A percentile compares a stretch with the other conserved stretches of the same genome.
Evolutionary conservation across 768 basidiomycete genomes (phyloP).

Genomic region (Rhizopogon rudus): DNA sequence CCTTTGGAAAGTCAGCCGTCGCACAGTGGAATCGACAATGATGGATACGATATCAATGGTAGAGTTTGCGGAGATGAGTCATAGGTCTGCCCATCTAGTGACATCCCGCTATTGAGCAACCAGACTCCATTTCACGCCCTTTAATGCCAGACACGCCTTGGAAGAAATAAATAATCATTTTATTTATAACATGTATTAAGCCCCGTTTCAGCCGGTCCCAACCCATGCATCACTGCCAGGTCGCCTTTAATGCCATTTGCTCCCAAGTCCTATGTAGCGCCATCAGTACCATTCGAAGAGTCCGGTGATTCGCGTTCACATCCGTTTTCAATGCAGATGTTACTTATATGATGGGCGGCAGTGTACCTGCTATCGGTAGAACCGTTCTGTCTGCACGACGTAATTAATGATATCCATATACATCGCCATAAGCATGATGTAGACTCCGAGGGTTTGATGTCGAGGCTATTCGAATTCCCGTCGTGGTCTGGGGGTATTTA

Average conservation of each 20-base stretch:
- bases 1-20: background rate
- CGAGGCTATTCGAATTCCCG: too few relatives aligned
- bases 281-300: background rate
- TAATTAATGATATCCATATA: too few relatives aligned
- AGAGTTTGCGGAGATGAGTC: background rate
- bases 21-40: background rate
- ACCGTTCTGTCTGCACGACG: too few relatives aligned
- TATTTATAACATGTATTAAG: background rate
- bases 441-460: too few relatives aligned
- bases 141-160: background rate
- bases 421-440: too few relatives aligned
- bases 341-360: too few relatives aligned
- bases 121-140: background rate
- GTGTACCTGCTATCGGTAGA: too few relatives aligned
- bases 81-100: background rate
- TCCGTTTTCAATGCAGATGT: too few relatives aligned
- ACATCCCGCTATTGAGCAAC: background rate
- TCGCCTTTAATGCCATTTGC: background rate
- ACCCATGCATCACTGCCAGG: background rate
- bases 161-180: background rate
- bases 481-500: too few relatives aligned
- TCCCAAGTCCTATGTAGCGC: background rate
- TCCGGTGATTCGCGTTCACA: background rate
- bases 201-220: background rate
- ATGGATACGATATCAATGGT: background rate